phyloP scores from a whole-genome alignment of 2,329 filamentous ascomycete species.

The Penicillium sp. region DNA sequence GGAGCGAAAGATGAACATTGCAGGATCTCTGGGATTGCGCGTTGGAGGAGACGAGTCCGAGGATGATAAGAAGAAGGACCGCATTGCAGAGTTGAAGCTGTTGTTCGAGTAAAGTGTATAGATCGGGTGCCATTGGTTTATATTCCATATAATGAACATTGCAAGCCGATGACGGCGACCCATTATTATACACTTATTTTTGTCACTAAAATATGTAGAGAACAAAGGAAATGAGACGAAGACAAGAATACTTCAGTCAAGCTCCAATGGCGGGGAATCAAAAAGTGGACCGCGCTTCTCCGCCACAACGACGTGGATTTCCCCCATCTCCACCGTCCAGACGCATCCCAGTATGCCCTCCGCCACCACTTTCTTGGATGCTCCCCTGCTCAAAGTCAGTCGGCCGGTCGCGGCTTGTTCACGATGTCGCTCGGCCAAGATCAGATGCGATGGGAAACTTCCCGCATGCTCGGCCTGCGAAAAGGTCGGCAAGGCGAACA shows the following conservation, averaged over 20 bases:
- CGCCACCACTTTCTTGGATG: slow-evolving; percentile 35
- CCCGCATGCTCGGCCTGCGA: slow-evolving; percentile 94
- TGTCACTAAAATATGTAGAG: no score
- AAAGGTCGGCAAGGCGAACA: slow-evolving; percentile 74
- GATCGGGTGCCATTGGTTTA: no score
- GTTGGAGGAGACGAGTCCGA: slow-evolving; percentile 82
- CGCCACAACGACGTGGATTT: no score
- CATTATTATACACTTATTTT: no score
- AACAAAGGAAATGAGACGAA: no score
- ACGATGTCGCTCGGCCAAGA: slow-evolving; percentile 82
- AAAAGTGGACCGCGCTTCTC: no score
- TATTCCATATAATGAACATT: no score
- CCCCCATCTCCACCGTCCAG: background rate
- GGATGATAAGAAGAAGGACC: slow-evolving; percentile 82
- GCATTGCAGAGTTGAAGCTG: slow-evolving; percentile 91
- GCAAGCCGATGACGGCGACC: no score
- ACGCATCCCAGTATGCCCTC: slow-evolving; percentile 28
- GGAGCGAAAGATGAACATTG: slow-evolving; percentile 81
- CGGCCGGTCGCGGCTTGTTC: slow-evolving; percentile 74
- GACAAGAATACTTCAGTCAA: no score
- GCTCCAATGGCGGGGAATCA: no score
- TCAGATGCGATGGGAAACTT: slow-evolving; percentile 95
- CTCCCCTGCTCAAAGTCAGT: slow-evolving; percentile 54
- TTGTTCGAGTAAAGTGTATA: slow-evolving; percentile 60
- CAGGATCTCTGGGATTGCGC: slow-evolving; percentile 93